These are phyloP conservation scores for Haplographium delicatum DNA, from an alignment of 495 filamentous ascomycete genomes.

Conservation along the genomic window DNA sequence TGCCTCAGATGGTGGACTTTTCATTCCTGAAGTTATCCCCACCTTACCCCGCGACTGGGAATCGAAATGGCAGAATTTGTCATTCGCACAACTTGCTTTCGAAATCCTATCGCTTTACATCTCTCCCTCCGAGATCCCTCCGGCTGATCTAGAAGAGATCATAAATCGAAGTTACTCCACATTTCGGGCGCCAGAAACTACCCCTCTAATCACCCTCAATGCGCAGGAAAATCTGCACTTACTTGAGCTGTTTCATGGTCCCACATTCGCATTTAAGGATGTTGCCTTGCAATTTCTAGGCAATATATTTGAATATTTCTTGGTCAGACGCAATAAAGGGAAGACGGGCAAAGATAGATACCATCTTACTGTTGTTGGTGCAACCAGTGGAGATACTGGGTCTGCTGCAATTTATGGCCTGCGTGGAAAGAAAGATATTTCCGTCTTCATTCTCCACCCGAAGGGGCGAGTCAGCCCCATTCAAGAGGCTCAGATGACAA, in stretches of 20 bases:
- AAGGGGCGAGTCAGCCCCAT: conserved; percentile 78
- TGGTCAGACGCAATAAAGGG: conserved; percentile 72
- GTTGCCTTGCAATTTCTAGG: conserved; percentile 86
- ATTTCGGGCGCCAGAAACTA: conserved; percentile 70
- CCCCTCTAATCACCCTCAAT: conserved; percentile 66
- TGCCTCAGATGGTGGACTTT: conserved; percentile 82
- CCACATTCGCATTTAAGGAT: conserved; percentile 93
- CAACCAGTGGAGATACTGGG: conserved; percentile 91
- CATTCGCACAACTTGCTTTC: conserved; percentile 74
- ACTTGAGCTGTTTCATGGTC: conserved; percentile 96
- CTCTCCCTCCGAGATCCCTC: conserved; percentile 72
- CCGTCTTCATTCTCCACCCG: conserved; percentile 83
- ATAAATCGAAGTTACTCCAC: conserved; percentile 77
- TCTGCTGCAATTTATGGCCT: conserved; percentile 97
- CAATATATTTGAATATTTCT: conserved; percentile 94
- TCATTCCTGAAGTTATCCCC: conserved; percentile 81
- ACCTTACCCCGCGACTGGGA: conserved; percentile 55
- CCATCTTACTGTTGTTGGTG: conserved; percentile 85
- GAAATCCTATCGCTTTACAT: conserved; percentile 78
- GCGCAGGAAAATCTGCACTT: conserved; percentile 66
- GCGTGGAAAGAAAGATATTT: conserved; percentile 92
- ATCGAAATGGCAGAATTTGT: conserved; percentile 65
- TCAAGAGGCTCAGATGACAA: conserved; percentile 95
- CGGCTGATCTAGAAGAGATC: conserved; percentile 72
- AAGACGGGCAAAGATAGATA: conserved; percentile 69